These are phyloP conservation scores for Pleurotus sapidus DNA, from an alignment of 768 basidiomycete genomes.

Conservation along the genomic window DNA sequence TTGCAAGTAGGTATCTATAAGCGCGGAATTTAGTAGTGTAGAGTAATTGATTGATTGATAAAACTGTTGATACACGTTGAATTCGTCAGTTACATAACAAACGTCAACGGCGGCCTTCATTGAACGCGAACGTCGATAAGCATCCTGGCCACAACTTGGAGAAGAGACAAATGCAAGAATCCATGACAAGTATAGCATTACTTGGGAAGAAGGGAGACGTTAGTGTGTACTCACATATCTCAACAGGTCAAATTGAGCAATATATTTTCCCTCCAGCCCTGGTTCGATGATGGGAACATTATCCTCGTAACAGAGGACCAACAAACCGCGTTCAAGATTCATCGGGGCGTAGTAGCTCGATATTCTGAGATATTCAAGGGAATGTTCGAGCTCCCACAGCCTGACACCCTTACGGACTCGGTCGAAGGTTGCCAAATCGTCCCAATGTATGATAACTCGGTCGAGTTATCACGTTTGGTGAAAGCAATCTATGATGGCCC, in stretches of 20 bases:
- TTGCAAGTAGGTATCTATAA: not conserved
- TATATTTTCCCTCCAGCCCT: conserved; percentile 30
- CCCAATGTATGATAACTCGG: conserved; percentile 47
- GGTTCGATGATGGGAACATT: conserved; percentile 63
- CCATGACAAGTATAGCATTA: not conserved
- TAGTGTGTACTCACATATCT: not conserved
- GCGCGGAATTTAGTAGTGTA: not conserved
- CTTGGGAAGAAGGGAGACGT: conserved; percentile 2
- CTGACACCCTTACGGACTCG: conserved; percentile 26
- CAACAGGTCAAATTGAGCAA: not conserved
- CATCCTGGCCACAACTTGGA: not conserved
- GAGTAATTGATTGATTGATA: not conserved
- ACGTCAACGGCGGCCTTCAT: not conserved
- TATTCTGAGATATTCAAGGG: conserved; percentile 57
- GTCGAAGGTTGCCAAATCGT: conserved; percentile 50
- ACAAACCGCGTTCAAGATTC: conserved; percentile 50
- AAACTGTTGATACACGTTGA: not conserved
- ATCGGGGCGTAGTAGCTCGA: conserved; percentile 44
- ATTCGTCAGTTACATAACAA: not conserved
- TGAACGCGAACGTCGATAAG: not conserved
- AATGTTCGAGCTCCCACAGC: conserved; percentile 52
- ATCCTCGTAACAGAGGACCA: conserved; percentile 42
- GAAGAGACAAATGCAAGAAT: no score
- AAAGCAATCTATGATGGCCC: conserved; percentile 55
- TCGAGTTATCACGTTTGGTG: conserved; percentile 48